Evolutionary conservation across 495 filamentous ascomycete species (phyloP).

Genomic region (Usnea hakonensis): DNA sequence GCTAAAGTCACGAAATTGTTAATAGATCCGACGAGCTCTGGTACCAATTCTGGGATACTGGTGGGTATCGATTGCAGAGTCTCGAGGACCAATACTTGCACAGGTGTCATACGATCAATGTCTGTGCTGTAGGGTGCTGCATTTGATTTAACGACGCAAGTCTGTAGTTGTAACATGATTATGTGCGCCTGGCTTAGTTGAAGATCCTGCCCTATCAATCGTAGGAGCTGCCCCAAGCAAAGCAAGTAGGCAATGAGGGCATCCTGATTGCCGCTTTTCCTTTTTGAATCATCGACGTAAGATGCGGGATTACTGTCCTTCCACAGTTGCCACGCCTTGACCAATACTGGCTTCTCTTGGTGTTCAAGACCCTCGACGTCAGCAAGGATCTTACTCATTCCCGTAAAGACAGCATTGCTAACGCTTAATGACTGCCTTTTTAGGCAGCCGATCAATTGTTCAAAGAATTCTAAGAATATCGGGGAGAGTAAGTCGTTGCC

Average conservation of each 20-base stretch:
- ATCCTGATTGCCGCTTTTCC: conserved; percentile 54
- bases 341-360: conserved; percentile 50
- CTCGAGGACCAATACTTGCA: conserved; percentile 69
- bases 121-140: conserved; percentile 73
- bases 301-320: conserved; percentile 50
- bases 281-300: conserved; percentile 39
- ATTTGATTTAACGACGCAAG: conserved; percentile 62
- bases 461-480: conserved; percentile 63
- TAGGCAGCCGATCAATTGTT: conserved; percentile 53
- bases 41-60: conserved; percentile 58
- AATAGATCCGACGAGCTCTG: conserved; percentile 58
- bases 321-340: conserved; percentile 65
- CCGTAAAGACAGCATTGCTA: conserved; percentile 62
- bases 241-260: conserved; percentile 72
- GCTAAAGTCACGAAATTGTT: conserved; percentile 63
- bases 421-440: conserved; percentile 56
- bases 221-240: conserved; percentile 69
- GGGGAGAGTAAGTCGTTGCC: conserved; percentile 48
- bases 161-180: conserved; percentile 45
- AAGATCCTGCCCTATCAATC: conserved; percentile 61
- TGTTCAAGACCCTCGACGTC: conserved; percentile 39
- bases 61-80: conserved; percentile 63
- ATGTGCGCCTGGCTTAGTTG: conserved; percentile 49
- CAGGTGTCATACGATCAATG: conserved; percentile 69
- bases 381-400: conserved; percentile 58